Evolutionary conservation across 2,329 filamentous ascomycete species (phyloP).

Genomic region (Fusarium sp.): DNA sequence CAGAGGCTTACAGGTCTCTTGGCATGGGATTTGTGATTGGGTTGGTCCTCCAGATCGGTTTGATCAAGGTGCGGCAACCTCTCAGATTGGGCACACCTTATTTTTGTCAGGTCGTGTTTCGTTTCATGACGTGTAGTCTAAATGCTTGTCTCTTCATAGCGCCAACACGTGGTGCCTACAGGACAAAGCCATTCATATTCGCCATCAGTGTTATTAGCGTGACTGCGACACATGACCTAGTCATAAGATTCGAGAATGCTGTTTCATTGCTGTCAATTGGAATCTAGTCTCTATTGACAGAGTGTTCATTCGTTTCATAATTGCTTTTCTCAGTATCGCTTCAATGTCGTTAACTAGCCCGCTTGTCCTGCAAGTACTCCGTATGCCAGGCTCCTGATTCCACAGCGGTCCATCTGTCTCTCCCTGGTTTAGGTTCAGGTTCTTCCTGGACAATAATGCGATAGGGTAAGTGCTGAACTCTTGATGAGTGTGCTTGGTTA

Average conservation of each 20-base stretch:
- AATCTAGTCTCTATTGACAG: neutral
- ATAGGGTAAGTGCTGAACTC: neutral
- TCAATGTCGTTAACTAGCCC: no score
- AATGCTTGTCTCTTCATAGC: conserved; percentile 13
- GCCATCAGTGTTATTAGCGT: neutral
- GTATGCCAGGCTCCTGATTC: neutral
- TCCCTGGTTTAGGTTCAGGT: neutral
- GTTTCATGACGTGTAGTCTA: conserved; percentile 44
- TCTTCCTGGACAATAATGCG: neutral
- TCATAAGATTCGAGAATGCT: conserved; percentile 7
- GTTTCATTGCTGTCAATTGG: conserved; percentile 5
- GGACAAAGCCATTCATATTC: conserved; percentile 1
- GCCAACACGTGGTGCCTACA: conserved; percentile 39
- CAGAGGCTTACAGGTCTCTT: conserved; percentile 12
- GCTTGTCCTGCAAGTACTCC: no score
- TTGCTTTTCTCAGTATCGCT: no score
- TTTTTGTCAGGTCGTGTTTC: conserved; percentile 31
- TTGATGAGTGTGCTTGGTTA: neutral
- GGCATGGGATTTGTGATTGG: conserved; percentile 18
- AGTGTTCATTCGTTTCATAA: neutral
- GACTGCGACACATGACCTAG: neutral
- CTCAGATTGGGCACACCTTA: conserved; percentile 30
- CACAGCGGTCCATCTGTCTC: neutral
- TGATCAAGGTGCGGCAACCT: conserved; percentile 35
- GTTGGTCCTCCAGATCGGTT: conserved; percentile 35